Conservation (phyloP, 768 basidiomycete genomes). For the Serendipita indica region DNA sequence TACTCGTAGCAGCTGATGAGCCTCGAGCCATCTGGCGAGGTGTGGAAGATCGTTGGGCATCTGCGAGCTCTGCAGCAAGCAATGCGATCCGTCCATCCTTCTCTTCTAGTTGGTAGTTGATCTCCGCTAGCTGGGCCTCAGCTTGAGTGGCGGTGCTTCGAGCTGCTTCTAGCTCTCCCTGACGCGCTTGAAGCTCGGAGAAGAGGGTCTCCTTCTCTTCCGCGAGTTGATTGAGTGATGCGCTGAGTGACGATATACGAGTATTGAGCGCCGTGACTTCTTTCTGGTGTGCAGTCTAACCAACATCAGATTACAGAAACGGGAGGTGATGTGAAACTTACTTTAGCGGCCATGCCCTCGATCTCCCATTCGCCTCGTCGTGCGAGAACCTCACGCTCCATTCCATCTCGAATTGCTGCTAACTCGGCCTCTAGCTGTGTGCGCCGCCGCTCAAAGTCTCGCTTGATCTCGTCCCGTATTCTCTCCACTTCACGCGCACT, state of each 20-base stretch:
- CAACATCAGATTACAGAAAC: neutral
- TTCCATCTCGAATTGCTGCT: constrained; percentile 39
- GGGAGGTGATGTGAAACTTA: constrained; percentile 21
- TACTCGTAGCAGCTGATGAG: constrained; percentile 23
- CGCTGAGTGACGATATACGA: constrained; percentile 56
- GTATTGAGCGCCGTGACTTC: constrained; percentile 46
- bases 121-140: constrained; percentile 65
- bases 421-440: constrained; percentile 63
- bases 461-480: constrained; percentile 21
- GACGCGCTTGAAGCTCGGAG: constrained; percentile 71
- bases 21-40: constrained; percentile 17
- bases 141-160: constrained; percentile 60
- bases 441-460: constrained; percentile 31
- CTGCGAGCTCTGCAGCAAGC: constrained; percentile 55
- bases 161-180: constrained; percentile 79
- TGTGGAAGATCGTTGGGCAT: constrained; percentile 32
- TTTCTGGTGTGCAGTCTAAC: constrained; percentile 50
- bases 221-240: constrained; percentile 49
- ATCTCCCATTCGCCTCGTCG: constrained; percentile 61
- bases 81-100: constrained; percentile 53
- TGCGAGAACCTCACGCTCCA: constrained; percentile 57
- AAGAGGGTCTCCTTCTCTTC: constrained; percentile 69
- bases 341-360: constrained; percentile 62
- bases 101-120: constrained; percentile 78
- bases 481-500: constrained; percentile 45